phyloP scores from a whole-genome alignment of 768 basidiomycete species.

The Suillus subluteus region DNA sequence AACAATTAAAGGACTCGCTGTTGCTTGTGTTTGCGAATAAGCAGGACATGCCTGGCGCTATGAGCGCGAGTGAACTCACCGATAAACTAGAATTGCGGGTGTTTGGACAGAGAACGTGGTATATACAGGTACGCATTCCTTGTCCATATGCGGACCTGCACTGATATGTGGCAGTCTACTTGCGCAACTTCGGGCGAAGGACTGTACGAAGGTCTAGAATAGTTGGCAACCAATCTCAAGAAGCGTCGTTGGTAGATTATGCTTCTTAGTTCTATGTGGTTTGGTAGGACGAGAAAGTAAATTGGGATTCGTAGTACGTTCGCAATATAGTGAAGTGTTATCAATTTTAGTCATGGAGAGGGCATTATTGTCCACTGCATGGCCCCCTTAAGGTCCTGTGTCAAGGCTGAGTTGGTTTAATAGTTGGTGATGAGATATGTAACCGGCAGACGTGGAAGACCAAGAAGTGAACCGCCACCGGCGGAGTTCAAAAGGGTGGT shows the following conservation, averaged over 20 bases:
- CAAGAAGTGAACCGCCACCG: conserved; percentile 22
- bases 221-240: conserved; percentile 97
- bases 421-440: background rate
- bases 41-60: conserved; percentile 96
- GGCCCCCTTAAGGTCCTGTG: background rate
- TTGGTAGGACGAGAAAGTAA: background rate
- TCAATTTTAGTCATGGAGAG: background rate
- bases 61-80: conserved; percentile 98
- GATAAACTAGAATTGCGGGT: conserved; percentile 93
- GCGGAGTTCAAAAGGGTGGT: conserved; percentile 38
- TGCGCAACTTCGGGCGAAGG: conserved; percentile 97
- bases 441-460: conserved; percentile 1
- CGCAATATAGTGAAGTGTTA: background rate
- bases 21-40: conserved; percentile 99
- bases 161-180: conserved; percentile 42
- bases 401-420: background rate
- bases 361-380: background rate
- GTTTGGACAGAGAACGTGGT: conserved; percentile 98
- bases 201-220: conserved; percentile 94
- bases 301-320: background rate
- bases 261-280: background rate
- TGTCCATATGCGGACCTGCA: background rate
- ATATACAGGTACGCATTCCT: conserved; percentile 81
- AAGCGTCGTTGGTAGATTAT: conserved; percentile 53
- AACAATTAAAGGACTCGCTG: conserved; percentile 97